A percentile compares a stretch with the other conserved stretches of the same genome.
These are phyloP conservation scores for Lizonia empirigonia DNA, from an alignment of 2,329 filamentous ascomycete genomes.

Conservation along the genomic window DNA sequence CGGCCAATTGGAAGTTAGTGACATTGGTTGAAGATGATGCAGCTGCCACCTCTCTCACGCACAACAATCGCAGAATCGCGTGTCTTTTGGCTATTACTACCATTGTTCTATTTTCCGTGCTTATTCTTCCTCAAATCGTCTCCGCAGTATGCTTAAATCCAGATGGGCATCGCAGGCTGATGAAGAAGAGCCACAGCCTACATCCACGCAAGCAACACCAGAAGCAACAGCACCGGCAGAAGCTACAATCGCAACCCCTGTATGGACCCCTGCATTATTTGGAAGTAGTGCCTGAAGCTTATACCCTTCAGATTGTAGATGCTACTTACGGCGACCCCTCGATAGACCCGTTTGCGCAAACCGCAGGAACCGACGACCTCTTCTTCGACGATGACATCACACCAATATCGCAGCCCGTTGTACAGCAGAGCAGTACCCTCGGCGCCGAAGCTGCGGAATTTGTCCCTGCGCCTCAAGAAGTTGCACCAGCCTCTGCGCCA, in stretches of 20 bases:
- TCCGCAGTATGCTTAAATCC: constrained; percentile 38
- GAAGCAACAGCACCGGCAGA: constrained; percentile 16
- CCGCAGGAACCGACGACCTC: constrained; percentile 57
- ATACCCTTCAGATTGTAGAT: not conserved
- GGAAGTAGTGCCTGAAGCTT: not conserved
- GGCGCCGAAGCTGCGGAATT: constrained; percentile 27
- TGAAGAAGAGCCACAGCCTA: constrained; percentile 15
- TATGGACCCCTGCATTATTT: constrained; percentile 1
- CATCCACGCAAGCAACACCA: constrained; percentile 8
- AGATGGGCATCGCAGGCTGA: constrained; percentile 39
- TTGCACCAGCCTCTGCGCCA: constrained; percentile 24
- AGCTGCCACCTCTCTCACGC: constrained; percentile 1
- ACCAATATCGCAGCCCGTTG: constrained; percentile 51
- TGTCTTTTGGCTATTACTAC: not conserved
- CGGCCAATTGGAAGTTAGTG: constrained; percentile 1
- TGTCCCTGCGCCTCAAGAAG: constrained; percentile 28
- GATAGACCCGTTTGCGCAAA: constrained; percentile 56
- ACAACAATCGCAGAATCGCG: not conserved
- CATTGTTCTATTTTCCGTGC: not conserved
- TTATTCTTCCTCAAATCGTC: not conserved
- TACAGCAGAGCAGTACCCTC: constrained; percentile 39
- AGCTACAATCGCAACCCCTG: constrained; percentile 18
- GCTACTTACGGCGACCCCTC: constrained; percentile 36
- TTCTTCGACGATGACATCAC: constrained; percentile 60
- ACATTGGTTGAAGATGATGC: constrained; percentile 7